These are phyloP conservation scores for Yarrowia bubula DNA, from an alignment of 805 yeast genomes.

Conservation along the genomic window DNA sequence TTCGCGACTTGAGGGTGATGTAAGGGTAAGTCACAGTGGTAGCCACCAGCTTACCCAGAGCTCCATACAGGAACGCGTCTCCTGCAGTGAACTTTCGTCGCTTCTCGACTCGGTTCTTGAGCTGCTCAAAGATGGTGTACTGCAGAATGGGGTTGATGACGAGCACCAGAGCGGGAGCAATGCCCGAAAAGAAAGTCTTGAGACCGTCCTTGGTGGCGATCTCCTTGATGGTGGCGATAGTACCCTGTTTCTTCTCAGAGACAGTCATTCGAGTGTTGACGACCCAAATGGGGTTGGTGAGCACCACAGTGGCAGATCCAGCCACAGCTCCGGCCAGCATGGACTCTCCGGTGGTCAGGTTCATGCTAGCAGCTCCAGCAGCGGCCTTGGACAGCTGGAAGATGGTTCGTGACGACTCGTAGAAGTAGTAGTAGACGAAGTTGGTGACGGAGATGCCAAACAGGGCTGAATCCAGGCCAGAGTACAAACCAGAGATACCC, in stretches of 20 bases:
- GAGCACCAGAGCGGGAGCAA: constrained; percentile 80
- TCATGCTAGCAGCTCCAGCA: constrained; percentile 41
- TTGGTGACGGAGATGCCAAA: constrained; percentile 84
- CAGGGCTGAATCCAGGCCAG: constrained; percentile 85
- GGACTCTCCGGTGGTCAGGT: constrained; percentile 57
- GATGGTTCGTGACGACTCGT: constrained; percentile 58
- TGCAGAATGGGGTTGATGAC: constrained; percentile 89
- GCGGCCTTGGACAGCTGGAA: constrained; percentile 32
- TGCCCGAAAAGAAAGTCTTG: constrained; percentile 73
- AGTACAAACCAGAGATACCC: constrained; percentile 68
- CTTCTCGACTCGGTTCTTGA: constrained; percentile 62
- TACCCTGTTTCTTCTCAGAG: constrained; percentile 43
- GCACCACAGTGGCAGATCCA: constrained; percentile 76
- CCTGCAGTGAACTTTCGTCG: constrained; percentile 57
- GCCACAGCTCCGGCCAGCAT: constrained; percentile 80
- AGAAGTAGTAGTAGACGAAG: constrained; percentile 86
- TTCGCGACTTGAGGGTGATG: constrained; percentile 79
- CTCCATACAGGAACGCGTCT: constrained; percentile 85
- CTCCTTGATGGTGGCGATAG: constrained; percentile 57
- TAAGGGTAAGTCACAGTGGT: constrained; percentile 88
- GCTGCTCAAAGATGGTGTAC: constrained; percentile 86
- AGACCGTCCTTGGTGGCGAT: constrained; percentile 72
- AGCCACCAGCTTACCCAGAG: constrained; percentile 85
- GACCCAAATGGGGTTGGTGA: constrained; percentile 92
- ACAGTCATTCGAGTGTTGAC: constrained; percentile 90